Percentiles rank a stretch among this genome's conserved stretches.
These are phyloP conservation scores for Piper betle DNA, from an alignment of 164 flowering plant genomes.

Conservation along the genomic window DNA sequence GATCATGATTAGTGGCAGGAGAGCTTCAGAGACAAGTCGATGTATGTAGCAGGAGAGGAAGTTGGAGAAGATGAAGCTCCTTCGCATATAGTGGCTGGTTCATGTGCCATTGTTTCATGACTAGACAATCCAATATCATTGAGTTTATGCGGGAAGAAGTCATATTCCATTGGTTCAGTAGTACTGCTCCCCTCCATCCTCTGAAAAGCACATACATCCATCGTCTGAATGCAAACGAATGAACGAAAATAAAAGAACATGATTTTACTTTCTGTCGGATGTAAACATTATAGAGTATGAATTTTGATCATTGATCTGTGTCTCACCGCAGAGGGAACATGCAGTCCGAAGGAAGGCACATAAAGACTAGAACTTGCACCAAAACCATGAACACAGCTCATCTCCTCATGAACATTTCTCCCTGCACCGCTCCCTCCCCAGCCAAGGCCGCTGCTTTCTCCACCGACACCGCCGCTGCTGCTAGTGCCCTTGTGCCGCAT, in stretches of 20 bases:
- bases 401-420: constrained; percentile 7
- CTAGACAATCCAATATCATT: constrained; percentile 3
- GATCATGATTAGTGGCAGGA: constrained; percentile 7
- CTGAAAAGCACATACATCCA: constrained; percentile 7
- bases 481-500: background rate
- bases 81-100: constrained; percentile 3
- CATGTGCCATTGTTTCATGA: background rate
- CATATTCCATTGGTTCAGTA: constrained; percentile 11
- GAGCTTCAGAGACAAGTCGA: constrained; percentile 24
- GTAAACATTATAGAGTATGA: no score
- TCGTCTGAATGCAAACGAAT: constrained; percentile 4
- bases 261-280: no score
- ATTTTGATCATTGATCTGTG: no score
- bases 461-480: background rate
- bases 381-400: background rate
- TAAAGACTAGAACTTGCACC: constrained; percentile 4
- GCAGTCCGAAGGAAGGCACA: constrained; percentile 4
- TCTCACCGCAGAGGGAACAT: constrained; percentile 5
- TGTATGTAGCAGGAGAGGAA: constrained; percentile 1
- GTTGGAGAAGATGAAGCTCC: constrained; percentile 7
- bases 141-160: constrained; percentile 13
- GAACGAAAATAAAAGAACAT: background rate
- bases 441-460: background rate
- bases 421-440: constrained; percentile 4
- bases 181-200: constrained; percentile 7